A percentile compares a stretch with the other conserved stretches of the same genome.
Evolutionary conservation across 176 grass and related monocot genomes (phyloP).

Genomic region (Hyparrhenia diplandra): DNA sequence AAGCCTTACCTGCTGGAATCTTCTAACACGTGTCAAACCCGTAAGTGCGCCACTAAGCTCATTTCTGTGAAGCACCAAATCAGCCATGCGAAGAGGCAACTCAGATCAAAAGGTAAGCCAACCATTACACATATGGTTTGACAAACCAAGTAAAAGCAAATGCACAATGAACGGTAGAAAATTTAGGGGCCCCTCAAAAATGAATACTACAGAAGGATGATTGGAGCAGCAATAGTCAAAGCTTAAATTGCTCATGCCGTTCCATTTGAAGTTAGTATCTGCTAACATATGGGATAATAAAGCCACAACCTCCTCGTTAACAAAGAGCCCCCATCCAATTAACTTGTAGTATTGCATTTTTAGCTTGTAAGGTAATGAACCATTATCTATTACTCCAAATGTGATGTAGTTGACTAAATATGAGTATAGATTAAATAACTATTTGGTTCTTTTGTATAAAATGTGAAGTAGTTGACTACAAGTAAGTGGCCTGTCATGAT

Average conservation of each 20-base stretch:
- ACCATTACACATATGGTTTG: not conserved
- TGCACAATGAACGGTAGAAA: too few species aligned
- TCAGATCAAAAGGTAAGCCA: constrained; percentile 33
- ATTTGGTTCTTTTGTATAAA: too few species aligned
- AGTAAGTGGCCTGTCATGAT: not conserved
- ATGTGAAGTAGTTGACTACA: not conserved
- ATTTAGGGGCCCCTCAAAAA: too few species aligned
- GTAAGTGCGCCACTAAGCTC: constrained; percentile 96
- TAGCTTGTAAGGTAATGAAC: too few species aligned
- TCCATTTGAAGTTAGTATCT: not conserved
- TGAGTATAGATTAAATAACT: too few species aligned
- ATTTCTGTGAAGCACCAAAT: constrained; percentile 95
- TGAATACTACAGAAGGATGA: not conserved
- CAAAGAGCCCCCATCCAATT: too few species aligned
- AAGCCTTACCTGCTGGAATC: constrained; percentile 88
- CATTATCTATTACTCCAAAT: too few species aligned
- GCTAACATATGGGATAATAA: not conserved
- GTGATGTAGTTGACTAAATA: too few species aligned
- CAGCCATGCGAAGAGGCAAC: constrained; percentile 89
- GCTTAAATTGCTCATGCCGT: not conserved
- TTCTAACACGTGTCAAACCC: constrained; percentile 97
- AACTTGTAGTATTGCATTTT: too few species aligned
- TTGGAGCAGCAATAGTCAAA: not conserved
- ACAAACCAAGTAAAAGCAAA: constrained; percentile 3
- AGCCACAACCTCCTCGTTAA: too few species aligned